Evolutionary conservation across 768 basidiomycete genomes (phyloP), one percentile per base, ranked within the genome.

Genomic region (Lentinula sp.): DNA sequence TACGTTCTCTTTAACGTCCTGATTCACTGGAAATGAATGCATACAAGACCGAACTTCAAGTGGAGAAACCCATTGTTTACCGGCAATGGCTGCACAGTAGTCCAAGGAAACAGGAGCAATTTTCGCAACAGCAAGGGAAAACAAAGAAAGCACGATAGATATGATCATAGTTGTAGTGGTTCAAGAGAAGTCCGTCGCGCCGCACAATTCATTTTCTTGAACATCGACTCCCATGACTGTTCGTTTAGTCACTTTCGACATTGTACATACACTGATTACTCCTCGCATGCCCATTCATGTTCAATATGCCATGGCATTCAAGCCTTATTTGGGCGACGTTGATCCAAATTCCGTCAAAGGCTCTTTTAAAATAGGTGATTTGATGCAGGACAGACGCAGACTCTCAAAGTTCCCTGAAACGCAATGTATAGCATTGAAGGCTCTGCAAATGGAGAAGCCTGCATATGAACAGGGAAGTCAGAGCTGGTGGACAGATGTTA

Each of bases 401-500:
- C 3, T 28, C 3, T 28, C 32, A 16, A 10, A 41, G 10, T 4
- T 50, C 15, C 37, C 10, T 54, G 41, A 57, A 32, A 61, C 43
- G 57, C 10, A 57, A 49, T 28, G 23, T 43, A 13, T 23, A 81
- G 81, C 81, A 3, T 68, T 82, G 48, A 74, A 70, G 57, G 65
- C 70, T 33, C 68, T 86, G 18, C 87, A 91, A 68, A 73, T 64
- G 15, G 82, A 85, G 62, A 77, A 79, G 49, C 88, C 90, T 1
- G 80, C 75, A 0, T 91, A 91, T 68, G 68, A 72, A 52, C 71
- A 76, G 15, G 86, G 86, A 52, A 78, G 79, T 51, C 70, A 79
- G 36, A 71, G 67, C 2, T 93, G 90, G 90, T 93, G 91, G 91
- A 70, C 76, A n/a, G 85, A 90, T 63, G 90, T 93, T 42, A 86